A percentile compares a stretch with the other conserved stretches of the same genome.
phyloP scores from a whole-genome alignment of 2,329 filamentous ascomycete species.

The Neofusicoccum laricinum region DNA sequence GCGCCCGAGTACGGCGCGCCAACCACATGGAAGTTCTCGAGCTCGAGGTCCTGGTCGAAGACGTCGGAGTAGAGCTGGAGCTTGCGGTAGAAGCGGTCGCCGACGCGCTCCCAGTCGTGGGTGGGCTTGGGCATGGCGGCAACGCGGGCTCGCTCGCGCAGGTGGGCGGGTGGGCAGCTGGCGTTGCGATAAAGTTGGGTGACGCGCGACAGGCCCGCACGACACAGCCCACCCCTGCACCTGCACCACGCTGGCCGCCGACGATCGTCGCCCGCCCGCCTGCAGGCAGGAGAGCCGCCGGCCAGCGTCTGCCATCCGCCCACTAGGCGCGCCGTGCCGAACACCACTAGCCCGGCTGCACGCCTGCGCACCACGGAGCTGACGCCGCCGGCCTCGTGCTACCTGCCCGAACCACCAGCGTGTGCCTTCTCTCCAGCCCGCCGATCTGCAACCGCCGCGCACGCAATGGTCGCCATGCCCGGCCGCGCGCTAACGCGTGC shows the following conservation, averaged over 20 bases:
- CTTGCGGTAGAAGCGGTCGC: slow-evolving; percentile 93
- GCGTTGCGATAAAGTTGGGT: slow-evolving; percentile 10
- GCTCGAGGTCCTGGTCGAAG: slow-evolving; percentile 88
- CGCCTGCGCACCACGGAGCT: background rate
- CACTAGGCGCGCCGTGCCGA: too few species aligned
- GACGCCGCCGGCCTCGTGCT: background rate
- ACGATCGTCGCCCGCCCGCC: background rate
- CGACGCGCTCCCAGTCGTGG: slow-evolving; percentile 91
- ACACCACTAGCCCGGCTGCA: too few species aligned
- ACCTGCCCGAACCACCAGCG: background rate
- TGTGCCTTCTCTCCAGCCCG: background rate
- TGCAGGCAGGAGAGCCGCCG: background rate
- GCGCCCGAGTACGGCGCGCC: slow-evolving; percentile 93
- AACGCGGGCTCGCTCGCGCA: background rate
- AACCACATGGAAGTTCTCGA: slow-evolving; percentile 89
- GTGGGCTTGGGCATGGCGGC: slow-evolving; percentile 56
- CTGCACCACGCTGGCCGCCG: background rate
- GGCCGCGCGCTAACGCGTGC: background rate
- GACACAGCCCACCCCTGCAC: background rate
- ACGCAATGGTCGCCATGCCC: background rate
- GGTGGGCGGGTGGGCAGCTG: background rate
- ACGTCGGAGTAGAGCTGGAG: slow-evolving; percentile 88
- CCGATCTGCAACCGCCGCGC: background rate
- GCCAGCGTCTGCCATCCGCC: too few species aligned
- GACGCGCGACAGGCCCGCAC: too few species aligned